Base-by-base conservation (phyloP, 805 yeast species). In the Starmera caribaea region DNA sequence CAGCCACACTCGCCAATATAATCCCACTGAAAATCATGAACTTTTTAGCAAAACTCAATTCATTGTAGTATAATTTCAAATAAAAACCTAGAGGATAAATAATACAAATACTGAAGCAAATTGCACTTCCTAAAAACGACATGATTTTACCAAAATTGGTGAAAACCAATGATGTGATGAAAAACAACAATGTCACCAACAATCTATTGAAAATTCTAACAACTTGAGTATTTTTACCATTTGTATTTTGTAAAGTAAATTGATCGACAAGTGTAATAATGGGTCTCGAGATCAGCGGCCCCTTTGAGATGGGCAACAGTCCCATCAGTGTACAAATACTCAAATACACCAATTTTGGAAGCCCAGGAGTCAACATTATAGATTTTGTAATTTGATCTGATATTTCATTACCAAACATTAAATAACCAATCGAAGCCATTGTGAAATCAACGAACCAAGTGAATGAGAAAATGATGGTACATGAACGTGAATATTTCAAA, bases 321-420 rank as follows among this genome's bases (percentile, higher is more conserved):
- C 87, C 84, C 65, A 85, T 78, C 17, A 79, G 58, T 1, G 49
- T 38, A 40, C 54, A 50, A 1, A 54, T 36, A 16, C 71, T 66
- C 15, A 79, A 62, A 34, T 71, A 68, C 4, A 83, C 66, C 58
- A 75, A 71, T 12, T 55, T 47, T 0, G 96, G 94, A 55, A 81
- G 86, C 0, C 86, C 85, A 3, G 62, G 50, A 4, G 81, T 80
- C 8, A 63, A 53, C 58, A 88, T 66, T 34, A 88, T 67, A 42
- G 82, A 83, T 52, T 83, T 82, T 2, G 95, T 84, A 42, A 89
- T 70, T 43, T 85, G 88, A 52, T 85, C 90, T 36, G 72, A 56
- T 26, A 84, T 78, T 7, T 56, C 55, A 8, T 61, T 59, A 30
- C 96, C 96, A 65, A 81, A 87, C 96, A 88, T 88, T 34, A 85